These are phyloP conservation scores for Backusella psychrophila DNA, from an alignment of 192 early-diverging fungal species.

Conservation along the genomic window DNA sequence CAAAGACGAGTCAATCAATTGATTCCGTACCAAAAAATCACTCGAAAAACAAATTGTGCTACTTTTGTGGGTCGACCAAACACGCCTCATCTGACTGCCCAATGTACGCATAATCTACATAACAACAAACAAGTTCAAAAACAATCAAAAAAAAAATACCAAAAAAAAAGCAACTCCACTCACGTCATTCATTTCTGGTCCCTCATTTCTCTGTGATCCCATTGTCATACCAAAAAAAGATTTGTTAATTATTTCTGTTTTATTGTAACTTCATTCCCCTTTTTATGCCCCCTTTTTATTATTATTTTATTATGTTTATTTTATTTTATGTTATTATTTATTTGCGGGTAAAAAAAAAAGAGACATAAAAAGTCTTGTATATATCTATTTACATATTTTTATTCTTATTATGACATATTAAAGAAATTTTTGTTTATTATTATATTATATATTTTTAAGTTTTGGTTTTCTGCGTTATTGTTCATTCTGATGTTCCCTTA, in stretches of 20 bases:
- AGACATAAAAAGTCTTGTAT: neutral
- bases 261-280: neutral
- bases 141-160: neutral
- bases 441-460: neutral
- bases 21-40: neutral
- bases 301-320: neutral
- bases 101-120: slow-evolving; percentile 11
- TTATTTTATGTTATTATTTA: neutral
- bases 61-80: slow-evolving; percentile 23
- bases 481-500: neutral
- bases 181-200: slow-evolving; percentile 5
- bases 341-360: slow-evolving; percentile 3
- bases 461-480: neutral
- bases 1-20: neutral
- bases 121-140: neutral
- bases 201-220: neutral
- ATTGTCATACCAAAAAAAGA: neutral
- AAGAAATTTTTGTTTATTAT: neutral
- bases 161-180: neutral
- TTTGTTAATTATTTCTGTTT: slow-evolving; percentile 8
- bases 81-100: slow-evolving; percentile 27
- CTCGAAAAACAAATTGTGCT: slow-evolving; percentile 11
- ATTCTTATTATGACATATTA: neutral
- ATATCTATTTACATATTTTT: neutral
- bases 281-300: neutral